These are phyloP conservation scores for Lodderomyces theae DNA, from an alignment of 1,139 yeast genomes.

Conservation along the genomic window DNA sequence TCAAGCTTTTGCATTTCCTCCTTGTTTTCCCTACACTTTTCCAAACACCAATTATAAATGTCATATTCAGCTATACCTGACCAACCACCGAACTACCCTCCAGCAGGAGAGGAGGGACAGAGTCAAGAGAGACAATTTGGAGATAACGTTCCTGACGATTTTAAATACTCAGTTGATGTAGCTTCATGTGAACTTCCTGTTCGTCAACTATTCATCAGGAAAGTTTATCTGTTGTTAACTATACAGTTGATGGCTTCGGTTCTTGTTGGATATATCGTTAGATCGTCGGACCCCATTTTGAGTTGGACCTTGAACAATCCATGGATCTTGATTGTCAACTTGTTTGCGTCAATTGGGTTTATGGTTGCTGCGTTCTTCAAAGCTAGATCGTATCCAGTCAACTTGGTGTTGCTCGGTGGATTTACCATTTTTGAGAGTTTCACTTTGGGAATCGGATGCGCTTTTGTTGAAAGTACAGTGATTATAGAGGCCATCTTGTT, in stretches of 20 bases:
- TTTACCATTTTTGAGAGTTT: slow-evolving; percentile 79
- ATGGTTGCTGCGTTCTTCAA: slow-evolving; percentile 59
- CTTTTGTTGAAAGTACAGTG: slow-evolving; percentile 60
- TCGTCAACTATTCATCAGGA: slow-evolving; percentile 72
- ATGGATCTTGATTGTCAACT: slow-evolving; percentile 59
- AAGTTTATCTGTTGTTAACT: slow-evolving; percentile 71
- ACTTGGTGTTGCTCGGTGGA: slow-evolving; percentile 53
- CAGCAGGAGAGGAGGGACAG: slow-evolving; percentile 4
- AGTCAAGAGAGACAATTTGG: slow-evolving; percentile 28
- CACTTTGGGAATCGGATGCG: slow-evolving; percentile 64
- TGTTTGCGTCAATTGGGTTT: slow-evolving; percentile 60
- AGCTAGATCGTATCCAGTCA: slow-evolving; percentile 63
- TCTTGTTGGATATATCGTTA: slow-evolving; percentile 54
- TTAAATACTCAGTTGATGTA: slow-evolving; percentile 77
- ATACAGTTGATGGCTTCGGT: slow-evolving; percentile 65
- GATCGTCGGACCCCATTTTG: slow-evolving; percentile 46
- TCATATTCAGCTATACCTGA: slow-evolving; percentile 11
- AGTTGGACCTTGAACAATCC: slow-evolving; percentile 59
- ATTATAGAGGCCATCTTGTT: slow-evolving; percentile 71
- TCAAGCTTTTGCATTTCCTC: too few relatives aligned
- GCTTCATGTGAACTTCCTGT: slow-evolving; percentile 74
- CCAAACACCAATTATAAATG: not conserved
- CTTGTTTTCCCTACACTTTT: not conserved
- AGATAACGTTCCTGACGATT: slow-evolving; percentile 67
- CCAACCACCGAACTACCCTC: slow-evolving; percentile 11